Evolutionary conservation across 148 eudicot species (phyloP), one percentile per base, ranked within the genome.

Genomic region (Cornus controversa): DNA sequence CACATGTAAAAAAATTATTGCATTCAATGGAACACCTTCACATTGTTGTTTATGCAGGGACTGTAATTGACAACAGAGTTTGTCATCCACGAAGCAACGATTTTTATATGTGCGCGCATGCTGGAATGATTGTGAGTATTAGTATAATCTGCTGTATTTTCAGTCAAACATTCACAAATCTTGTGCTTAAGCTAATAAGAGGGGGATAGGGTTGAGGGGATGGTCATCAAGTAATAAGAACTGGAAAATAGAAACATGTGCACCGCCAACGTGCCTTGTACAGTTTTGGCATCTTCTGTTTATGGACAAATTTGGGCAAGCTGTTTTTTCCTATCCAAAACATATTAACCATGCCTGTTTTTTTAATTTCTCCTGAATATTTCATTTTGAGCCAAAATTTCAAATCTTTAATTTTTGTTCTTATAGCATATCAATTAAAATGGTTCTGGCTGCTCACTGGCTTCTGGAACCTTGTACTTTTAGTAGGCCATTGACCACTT

Each of bases 81-180:
- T 93, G 99, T 70, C 99, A 96, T 79, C 98, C 99, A 0, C 83
- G 93, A 66, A 93, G 90, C 79, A 82, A 93, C 66, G 99, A 96
- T 74, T 96, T 96, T 26, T 96, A 91, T 83, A 60, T 96, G 69
- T 96, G 99, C 72, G 97, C 98, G 0, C 99, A 96, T 57, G 97
- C 97, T 1, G 99, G 99, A 73, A 92, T 92, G 94, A 93, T 93
- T 79, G 99, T 96, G 70, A 89, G 98, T 86, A 71, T 60, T 69
- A 15, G 31, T 20, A 23, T 23, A 13, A 25, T 23, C 45, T 27
- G 1, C 42, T 64, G 25, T 68, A 70, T 26, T 14, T 29, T 0
- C 9, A 28, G 65, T 65, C 22, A 42, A 26, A 23, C 16, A 58
- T 62, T 8, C n/a, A 58, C 28, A 4, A 29, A 27, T 40, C 20